Evolutionary conservation across 176 grass and related monocot genomes (phyloP).

Genomic region (Alopecurus myosuroides): DNA sequence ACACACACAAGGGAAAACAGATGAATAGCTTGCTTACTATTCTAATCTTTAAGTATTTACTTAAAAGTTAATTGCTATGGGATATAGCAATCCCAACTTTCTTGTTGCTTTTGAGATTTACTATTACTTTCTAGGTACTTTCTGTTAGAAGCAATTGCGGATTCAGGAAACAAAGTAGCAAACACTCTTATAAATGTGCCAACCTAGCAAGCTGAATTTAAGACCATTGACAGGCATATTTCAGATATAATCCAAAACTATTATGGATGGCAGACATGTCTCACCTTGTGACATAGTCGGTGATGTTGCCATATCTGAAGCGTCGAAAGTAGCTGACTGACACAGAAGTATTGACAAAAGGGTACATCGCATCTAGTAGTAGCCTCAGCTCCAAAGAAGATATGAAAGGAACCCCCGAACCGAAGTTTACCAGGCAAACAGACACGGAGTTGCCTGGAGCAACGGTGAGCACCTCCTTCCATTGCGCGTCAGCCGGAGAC

Average conservation of each 20-base stretch:
- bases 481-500: accelerated
- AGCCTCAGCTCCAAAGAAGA: neutral
- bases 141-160: neutral
- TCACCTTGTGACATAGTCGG: neutral
- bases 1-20: neutral
- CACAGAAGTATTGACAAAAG: neutral
- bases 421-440: neutral
- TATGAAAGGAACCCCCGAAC: neutral
- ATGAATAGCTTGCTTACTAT: neutral
- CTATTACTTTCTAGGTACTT: neutral
- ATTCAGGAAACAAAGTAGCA: neutral
- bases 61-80: neutral
- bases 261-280: neutral
- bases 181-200: neutral
- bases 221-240: too few species aligned
- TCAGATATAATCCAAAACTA: neutral
- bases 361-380: neutral
- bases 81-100: neutral
- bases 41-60: neutral
- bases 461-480: neutral
- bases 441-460: neutral
- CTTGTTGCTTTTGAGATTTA: neutral
- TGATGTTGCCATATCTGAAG: neutral
- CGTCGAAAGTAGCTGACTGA: neutral
- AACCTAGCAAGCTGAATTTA: neutral